Evolutionary conservation across 2,329 filamentous ascomycete species (phyloP).

Genomic region (Alternaria tenuissima): DNA sequence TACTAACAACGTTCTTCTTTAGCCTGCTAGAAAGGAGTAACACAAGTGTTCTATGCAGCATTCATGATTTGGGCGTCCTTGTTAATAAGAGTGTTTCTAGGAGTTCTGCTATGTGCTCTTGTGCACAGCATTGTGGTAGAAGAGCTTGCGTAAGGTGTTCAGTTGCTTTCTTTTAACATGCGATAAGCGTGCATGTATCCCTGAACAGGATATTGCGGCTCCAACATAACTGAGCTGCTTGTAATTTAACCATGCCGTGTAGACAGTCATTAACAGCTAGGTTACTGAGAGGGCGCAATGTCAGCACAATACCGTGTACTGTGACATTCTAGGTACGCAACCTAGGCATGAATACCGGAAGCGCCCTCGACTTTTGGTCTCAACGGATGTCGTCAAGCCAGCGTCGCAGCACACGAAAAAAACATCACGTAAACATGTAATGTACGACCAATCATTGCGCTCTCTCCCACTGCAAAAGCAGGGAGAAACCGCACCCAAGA

Average conservation of each 20-base stretch:
- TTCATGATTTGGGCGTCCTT: neutral
- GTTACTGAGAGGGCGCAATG: neutral
- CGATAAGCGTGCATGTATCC: neutral
- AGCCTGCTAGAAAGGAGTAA: neutral
- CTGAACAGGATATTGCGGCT: neutral
- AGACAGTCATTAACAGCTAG: neutral
- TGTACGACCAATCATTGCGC: slow-evolving; percentile 69
- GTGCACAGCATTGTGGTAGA: neutral
- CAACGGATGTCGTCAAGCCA: neutral
- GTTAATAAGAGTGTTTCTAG: too few species aligned
- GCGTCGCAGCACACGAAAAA: neutral
- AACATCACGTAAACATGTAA: slow-evolving; percentile 14
- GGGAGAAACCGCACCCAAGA: slow-evolving; percentile 67
- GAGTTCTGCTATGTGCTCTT: neutral
- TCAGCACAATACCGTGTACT: neutral
- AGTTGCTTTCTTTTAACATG: neutral
- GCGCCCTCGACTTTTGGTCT: neutral
- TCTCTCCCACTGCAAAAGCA: slow-evolving; percentile 60
- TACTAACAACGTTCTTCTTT: neutral
- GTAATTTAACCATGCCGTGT: neutral
- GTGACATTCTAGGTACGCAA: neutral
- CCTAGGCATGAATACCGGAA: neutral
- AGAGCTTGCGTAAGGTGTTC: neutral
- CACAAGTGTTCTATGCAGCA: neutral
- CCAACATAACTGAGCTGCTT: neutral